Evolutionary conservation across 371 early-diverging fungal genomes (phyloP), one percentile per base, ranked within the genome.

Genomic region (Mortierella sp.): DNA sequence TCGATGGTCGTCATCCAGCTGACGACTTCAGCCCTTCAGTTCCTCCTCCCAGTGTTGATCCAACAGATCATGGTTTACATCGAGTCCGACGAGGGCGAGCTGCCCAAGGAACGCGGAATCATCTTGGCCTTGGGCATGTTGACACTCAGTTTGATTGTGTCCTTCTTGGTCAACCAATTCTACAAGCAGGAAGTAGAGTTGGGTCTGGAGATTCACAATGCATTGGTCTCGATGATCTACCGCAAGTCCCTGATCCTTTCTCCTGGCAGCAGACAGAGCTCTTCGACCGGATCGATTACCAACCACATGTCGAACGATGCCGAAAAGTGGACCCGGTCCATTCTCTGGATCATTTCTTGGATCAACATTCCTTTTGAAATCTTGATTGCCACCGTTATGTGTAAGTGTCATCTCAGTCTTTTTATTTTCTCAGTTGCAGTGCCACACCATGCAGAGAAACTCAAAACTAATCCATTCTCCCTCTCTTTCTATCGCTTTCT

Each of bases 141-240:
- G 44, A 64, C 64, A 63, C 70, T 43, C 53, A 14, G 43, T 53
- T 24, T 83, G 76, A 7, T 72, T 11, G 4, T 72, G 39, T 29
- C 66, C 0, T 50, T 76, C 6, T 24, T 83, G 29, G 47, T 67
- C 14, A 58, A 48, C 26, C 75, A 77, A n/a, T 71, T 63, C 45
- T 64, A 41, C 9, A 72, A 71, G 37, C 14, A n/a, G 1, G 52
- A 61, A 0, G 39, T 39, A 22, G 75, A 74, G 66, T 31, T 75
- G 39, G 83, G 76, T 1, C 53, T 83, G 24, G 67, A 72, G 47
- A 41, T 96, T n/a, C 92, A 94, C 55, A 87, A 95, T 45, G 96
- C 95, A 10, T 81, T 97, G 74, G 92, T 94, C 4, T 77, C 97
- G 0, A 91, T 96, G 26, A 93, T 99, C 65, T 99, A 98, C 83